These are phyloP conservation scores for Populus davidiana DNA, from an alignment of 345 rosid species.

Conservation along the genomic window DNA sequence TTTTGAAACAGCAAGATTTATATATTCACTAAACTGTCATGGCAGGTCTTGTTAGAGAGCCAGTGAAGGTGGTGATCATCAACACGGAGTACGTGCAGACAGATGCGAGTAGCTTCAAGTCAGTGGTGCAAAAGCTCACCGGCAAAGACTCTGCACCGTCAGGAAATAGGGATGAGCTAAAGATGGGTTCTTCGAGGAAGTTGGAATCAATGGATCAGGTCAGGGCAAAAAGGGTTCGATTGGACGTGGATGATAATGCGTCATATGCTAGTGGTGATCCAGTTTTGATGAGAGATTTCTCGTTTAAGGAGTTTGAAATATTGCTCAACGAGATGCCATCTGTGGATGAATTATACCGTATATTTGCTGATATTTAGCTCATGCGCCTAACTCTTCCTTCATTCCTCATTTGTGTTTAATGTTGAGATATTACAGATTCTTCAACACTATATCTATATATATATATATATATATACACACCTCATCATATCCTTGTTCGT, in stretches of 20 bases:
- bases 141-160: constrained; percentile 37
- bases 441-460: background rate
- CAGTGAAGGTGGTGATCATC: constrained; percentile 48
- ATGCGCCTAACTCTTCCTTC: background rate
- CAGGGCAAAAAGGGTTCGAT: background rate
- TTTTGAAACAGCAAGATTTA: background rate
- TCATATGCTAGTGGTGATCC: background rate
- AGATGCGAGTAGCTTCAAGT: constrained; percentile 48
- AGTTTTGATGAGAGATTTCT: constrained; percentile 21
- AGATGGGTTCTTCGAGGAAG: background rate
- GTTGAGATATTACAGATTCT: background rate
- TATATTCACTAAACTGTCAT: background rate
- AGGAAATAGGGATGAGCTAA: background rate
- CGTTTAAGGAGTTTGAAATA: constrained; percentile 43
- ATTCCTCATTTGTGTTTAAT: background rate
- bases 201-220: background rate
- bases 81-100: constrained; percentile 45
- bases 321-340: constrained; percentile 42
- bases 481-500: background rate
- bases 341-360: constrained; percentile 27
- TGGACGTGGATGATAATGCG: background rate
- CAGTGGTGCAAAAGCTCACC: constrained; percentile 55
- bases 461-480: too few relatives aligned
- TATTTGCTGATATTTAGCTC: constrained; percentile 17
- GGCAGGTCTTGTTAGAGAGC: background rate